Evolutionary conservation across 1,139 yeast species (phyloP).

Genomic region (Saccharomyces hybrid): DNA sequence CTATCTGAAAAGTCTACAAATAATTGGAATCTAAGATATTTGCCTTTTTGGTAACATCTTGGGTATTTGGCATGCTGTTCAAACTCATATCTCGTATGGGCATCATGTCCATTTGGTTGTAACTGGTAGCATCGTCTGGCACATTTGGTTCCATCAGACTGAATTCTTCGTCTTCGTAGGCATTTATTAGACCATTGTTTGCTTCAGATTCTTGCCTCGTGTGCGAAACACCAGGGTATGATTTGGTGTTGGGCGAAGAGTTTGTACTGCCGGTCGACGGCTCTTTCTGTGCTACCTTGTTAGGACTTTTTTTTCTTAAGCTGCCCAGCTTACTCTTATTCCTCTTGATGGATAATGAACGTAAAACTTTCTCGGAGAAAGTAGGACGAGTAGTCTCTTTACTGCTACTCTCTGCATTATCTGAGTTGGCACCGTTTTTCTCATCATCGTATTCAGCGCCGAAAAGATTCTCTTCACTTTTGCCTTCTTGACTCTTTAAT

Average conservation of each 20-base stretch:
- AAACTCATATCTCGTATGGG: conserved; percentile 12
- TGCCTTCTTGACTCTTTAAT: conserved; percentile 29
- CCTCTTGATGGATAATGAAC: conserved; percentile 20
- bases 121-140: conserved; percentile 1
- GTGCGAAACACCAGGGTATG: conserved; percentile 13
- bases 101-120: not conserved
- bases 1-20: conserved; percentile 3
- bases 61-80: conserved; percentile 9
- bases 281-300: not conserved
- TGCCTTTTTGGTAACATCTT: conserved; percentile 6
- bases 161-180: conserved; percentile 17
- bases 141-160: conserved; percentile 13
- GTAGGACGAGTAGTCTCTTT: conserved; percentile 15
- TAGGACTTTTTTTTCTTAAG: not conserved
- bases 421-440: conserved; percentile 6
- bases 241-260: conserved; percentile 1
- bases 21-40: conserved; percentile 9
- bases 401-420: conserved; percentile 7
- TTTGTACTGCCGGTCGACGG: not conserved
- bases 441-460: conserved; percentile 13
- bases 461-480: conserved; percentile 29
- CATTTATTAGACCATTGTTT: conserved; percentile 17
- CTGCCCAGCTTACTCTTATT: conserved; percentile 8
- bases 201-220: conserved; percentile 18
- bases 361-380: conserved; percentile 20